A percentile compares a stretch with the other conserved stretches of the same genome.
phyloP scores from a whole-genome alignment of 352 stramenopile species.

The Globisporangium lucens region DNA sequence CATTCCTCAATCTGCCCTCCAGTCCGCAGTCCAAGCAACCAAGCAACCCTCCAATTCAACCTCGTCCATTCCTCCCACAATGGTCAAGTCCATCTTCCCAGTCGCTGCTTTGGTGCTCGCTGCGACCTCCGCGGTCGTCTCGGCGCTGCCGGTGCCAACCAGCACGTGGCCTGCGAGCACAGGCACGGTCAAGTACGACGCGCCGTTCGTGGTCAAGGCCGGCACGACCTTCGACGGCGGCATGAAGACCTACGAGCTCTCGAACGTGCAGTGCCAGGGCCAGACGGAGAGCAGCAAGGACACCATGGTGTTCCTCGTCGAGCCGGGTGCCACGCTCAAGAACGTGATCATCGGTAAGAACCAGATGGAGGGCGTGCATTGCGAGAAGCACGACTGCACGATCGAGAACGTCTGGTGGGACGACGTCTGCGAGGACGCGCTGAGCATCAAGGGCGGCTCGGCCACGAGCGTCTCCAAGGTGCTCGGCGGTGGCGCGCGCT shows the following conservation, averaged over 20 bases:
- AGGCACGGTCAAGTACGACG: constrained; percentile 13
- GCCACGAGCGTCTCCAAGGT: constrained; percentile 22
- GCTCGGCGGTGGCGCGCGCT: constrained; percentile 24
- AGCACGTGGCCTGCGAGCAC: constrained; percentile 24
- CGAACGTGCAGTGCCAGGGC: constrained; percentile 17
- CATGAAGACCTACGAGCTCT: constrained; percentile 36
- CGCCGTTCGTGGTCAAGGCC: constrained; percentile 19
- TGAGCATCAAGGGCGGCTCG: constrained; percentile 28
- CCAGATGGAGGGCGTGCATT: constrained; percentile 29
- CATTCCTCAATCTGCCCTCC: not conserved
- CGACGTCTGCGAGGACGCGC: constrained; percentile 29
- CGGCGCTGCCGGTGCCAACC: constrained; percentile 17
- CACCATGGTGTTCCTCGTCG: constrained; percentile 24
- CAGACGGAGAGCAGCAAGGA: constrained; percentile 20
- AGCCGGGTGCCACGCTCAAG: constrained; percentile 28
- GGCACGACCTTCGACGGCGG: constrained; percentile 29
- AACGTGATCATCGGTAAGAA: constrained; percentile 35
- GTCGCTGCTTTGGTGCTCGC: constrained; percentile 4
- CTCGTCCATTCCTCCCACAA: not conserved
- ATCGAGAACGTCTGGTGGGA: constrained; percentile 36
- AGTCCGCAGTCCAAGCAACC: not conserved
- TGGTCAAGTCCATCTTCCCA: constrained; percentile 10
- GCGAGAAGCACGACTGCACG: constrained; percentile 26
- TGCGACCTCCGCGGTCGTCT: not conserved
- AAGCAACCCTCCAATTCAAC: not conserved